phyloP scores from a whole-genome alignment of 1,284 basidiomycete species.

The Tylopilus orsonianus region DNA sequence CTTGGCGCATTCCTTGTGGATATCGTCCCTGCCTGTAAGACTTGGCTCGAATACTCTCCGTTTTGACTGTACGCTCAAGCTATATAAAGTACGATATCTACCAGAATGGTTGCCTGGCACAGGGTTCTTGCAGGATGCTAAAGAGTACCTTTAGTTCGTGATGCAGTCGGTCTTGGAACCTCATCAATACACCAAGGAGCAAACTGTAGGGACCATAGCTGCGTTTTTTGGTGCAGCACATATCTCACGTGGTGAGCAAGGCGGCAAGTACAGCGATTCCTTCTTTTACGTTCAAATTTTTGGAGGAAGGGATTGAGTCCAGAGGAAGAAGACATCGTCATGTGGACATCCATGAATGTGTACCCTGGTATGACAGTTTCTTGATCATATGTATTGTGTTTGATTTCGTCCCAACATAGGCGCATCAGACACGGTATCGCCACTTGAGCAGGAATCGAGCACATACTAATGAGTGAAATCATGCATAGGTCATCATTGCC shows the following conservation, averaged over 20 bases:
- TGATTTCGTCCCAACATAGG: conserved; percentile 17
- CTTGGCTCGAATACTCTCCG: fast-evolving
- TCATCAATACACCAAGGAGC: conserved; percentile 39
- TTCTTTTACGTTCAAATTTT: conserved; percentile 37
- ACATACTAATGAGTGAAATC: background rate
- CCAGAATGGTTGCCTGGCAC: conserved; percentile 53
- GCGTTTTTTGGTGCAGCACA: background rate
- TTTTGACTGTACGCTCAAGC: background rate
- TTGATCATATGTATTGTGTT: background rate
- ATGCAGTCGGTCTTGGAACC: conserved; percentile 37
- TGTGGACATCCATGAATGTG: conserved; percentile 18
- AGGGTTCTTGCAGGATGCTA: conserved; percentile 43
- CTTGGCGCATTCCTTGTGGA: conserved; percentile 35
- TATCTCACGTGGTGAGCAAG: conserved; percentile 25
- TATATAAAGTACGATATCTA: conserved; percentile 37
- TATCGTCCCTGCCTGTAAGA: conserved; percentile 29
- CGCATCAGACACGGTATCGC: conserved; percentile 25
- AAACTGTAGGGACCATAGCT: conserved; percentile 33
- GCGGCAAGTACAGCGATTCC: conserved; percentile 37
- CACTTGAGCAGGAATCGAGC: background rate
- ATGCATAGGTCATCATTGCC: conserved; percentile 37
- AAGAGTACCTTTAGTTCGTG: conserved; percentile 35
- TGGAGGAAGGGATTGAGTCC: conserved; percentile 11
- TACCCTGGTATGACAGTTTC: conserved; percentile 12
- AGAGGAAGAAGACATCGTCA: conserved; percentile 28